Conservation (phyloP, 768 basidiomycete genomes). For the Auricularia sp. region DNA sequence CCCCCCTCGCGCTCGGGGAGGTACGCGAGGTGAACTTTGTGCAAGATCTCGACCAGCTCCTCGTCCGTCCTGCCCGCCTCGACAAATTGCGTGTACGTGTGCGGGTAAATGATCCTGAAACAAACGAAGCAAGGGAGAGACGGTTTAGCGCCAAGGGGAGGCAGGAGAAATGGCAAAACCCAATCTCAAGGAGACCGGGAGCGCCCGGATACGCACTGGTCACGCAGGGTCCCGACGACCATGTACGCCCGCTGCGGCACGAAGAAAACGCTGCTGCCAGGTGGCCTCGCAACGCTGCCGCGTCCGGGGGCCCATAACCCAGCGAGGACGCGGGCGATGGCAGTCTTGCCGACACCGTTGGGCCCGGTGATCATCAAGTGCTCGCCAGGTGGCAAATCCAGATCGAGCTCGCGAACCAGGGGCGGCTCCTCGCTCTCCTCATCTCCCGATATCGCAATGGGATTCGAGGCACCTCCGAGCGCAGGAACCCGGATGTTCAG, state of each 20-base stretch:
- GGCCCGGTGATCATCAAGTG: constrained; percentile 91
- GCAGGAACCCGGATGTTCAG: constrained; percentile 64
- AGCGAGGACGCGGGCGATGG: constrained; percentile 79
- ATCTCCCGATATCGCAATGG: not conserved
- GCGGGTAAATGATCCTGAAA: constrained; percentile 72
- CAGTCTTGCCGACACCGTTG: constrained; percentile 87
- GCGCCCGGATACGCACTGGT: constrained; percentile 44
- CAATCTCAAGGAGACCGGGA: not conserved
- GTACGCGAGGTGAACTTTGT: constrained; percentile 76
- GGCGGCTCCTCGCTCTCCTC: constrained; percentile 22
- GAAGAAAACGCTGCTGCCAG: constrained; percentile 53
- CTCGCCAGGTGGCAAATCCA: constrained; percentile 57
- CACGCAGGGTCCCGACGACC: constrained; percentile 74
- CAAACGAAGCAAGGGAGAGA: not conserved
- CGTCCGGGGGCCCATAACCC: constrained; percentile 69
- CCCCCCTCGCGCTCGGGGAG: constrained; percentile 83
- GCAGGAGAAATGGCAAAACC: not conserved
- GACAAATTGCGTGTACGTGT: constrained; percentile 66
- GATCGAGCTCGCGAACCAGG: constrained; percentile 59
- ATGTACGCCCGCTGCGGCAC: constrained; percentile 93
- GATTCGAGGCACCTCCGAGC: constrained; percentile 5
- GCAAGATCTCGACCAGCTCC: constrained; percentile 67
- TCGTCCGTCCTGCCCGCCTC: constrained; percentile 48
- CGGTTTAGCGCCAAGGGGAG: not conserved
- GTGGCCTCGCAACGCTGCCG: constrained; percentile 29